phyloP scores from a whole-genome alignment of 2,329 filamentous ascomycete genomes.

The Diatrype stigma region DNA sequence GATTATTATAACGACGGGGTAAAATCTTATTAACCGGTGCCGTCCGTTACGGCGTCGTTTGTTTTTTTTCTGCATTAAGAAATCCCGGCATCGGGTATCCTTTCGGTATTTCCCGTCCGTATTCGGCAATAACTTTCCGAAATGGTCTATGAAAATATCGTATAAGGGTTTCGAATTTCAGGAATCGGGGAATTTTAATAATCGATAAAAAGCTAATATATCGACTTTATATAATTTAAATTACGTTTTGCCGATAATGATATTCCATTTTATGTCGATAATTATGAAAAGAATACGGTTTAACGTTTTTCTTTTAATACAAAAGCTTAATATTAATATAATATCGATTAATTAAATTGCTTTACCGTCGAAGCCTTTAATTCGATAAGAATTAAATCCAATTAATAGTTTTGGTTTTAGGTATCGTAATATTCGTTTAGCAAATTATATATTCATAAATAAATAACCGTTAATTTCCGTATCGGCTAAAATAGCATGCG shows the following conservation, averaged over 20 bases:
- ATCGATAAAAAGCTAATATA: too few species aligned
- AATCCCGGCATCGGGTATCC: too few species aligned
- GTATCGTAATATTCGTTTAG: background rate
- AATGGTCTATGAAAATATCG: too few species aligned
- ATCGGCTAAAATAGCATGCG: background rate
- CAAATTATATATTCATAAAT: background rate
- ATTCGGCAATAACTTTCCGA: too few species aligned
- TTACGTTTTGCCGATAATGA: too few species aligned
- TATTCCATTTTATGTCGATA: background rate
- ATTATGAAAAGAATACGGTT: background rate
- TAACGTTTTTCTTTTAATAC: background rate
- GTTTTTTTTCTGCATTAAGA: too few species aligned
- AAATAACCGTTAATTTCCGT: background rate
- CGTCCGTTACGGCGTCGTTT: background rate
- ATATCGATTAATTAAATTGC: background rate
- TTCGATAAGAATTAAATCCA: background rate
- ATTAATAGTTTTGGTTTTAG: too few species aligned
- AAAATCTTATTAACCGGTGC: background rate
- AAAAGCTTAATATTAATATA: background rate
- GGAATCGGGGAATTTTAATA: too few species aligned
- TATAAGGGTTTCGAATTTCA: too few species aligned
- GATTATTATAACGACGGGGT: background rate
- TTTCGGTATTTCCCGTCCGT: too few species aligned
- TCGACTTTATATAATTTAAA: too few species aligned
- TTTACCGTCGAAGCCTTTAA: background rate